Percentiles rank a stretch among this genome's conserved stretches.
phyloP scores from a whole-genome alignment of 2,329 filamentous ascomycete genomes.

The Colletotrichum musicola region DNA sequence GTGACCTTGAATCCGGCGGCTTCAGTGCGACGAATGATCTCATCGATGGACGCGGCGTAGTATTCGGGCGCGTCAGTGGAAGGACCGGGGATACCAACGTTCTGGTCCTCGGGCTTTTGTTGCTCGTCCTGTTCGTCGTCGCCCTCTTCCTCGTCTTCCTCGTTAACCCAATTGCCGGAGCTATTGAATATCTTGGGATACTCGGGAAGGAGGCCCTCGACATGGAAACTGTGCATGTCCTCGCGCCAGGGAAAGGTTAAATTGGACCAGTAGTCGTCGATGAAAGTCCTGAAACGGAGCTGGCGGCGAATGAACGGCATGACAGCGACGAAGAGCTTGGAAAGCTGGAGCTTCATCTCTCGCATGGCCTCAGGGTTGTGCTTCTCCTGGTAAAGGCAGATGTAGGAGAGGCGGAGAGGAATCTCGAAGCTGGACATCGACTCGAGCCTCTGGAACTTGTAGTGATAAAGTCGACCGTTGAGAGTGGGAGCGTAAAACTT shows the following conservation, averaged over 20 bases:
- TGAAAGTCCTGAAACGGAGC: neutral
- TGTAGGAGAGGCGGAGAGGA: slow-evolving; percentile 28
- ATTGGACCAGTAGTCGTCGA: slow-evolving; percentile 19
- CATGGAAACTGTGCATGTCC: slow-evolving; percentile 23
- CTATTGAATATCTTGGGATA: slow-evolving; percentile 20
- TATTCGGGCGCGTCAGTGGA: slow-evolving; percentile 4
- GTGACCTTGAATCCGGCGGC: neutral
- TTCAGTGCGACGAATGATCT: slow-evolving; percentile 15
- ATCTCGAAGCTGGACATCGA: slow-evolving; percentile 24
- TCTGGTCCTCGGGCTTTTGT: neutral
- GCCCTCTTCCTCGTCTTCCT: neutral
- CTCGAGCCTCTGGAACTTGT: slow-evolving; percentile 18
- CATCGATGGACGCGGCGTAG: slow-evolving; percentile 20
- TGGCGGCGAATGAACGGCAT: slow-evolving; percentile 35
- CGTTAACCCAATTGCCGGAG: slow-evolving; percentile 19
- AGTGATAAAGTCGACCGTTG: slow-evolving; percentile 27
- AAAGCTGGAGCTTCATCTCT: slow-evolving; percentile 29
- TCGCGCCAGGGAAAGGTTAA: slow-evolving; percentile 38
- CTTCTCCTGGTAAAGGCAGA: slow-evolving; percentile 28
- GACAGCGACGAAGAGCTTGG: slow-evolving; percentile 19
- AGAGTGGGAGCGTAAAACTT: slow-evolving; percentile 4
- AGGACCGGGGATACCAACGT: neutral
- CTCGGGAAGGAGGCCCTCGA: slow-evolving; percentile 27
- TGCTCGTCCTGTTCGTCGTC: neutral
- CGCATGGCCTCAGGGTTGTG: slow-evolving; percentile 12